A percentile compares a stretch with the other conserved stretches of the same genome.
These are phyloP conservation scores for Microdochium paspali DNA, from an alignment of 2,329 filamentous ascomycete genomes.

Conservation along the genomic window DNA sequence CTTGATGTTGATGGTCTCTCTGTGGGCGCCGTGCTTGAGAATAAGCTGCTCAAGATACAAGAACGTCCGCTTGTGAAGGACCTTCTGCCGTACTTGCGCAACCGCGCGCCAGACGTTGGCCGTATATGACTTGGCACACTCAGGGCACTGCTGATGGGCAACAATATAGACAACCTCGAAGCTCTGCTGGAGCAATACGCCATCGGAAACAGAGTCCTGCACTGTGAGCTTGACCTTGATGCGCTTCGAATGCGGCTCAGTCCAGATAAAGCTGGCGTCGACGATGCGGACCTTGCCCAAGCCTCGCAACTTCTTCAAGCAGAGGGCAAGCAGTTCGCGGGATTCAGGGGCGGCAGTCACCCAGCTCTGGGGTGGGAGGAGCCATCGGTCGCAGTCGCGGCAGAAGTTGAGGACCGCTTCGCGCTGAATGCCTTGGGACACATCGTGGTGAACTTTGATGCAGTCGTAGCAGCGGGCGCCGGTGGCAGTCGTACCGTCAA, in stretches of 20 bases:
- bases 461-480: slow-evolving; percentile 94
- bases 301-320: slow-evolving; percentile 78
- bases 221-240: slow-evolving; percentile 94
- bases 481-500: slow-evolving; percentile 79
- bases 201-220: slow-evolving; percentile 58
- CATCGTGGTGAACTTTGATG: slow-evolving; percentile 88
- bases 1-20: slow-evolving; percentile 95
- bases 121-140: slow-evolving; percentile 92
- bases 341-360: slow-evolving; percentile 78
- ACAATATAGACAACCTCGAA: slow-evolving; percentile 94
- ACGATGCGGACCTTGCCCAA: slow-evolving; percentile 87
- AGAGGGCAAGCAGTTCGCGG: slow-evolving; percentile 84
- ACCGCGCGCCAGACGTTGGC: slow-evolving; percentile 91
- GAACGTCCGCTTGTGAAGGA: slow-evolving; percentile 79
- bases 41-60: slow-evolving; percentile 82
- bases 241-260: slow-evolving; percentile 87
- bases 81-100: slow-evolving; percentile 94
- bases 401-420: slow-evolving; percentile 88
- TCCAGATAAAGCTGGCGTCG: slow-evolving; percentile 96
- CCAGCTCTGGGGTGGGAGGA: slow-evolving; percentile 80
- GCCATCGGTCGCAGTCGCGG: slow-evolving; percentile 89
- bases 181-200: slow-evolving; percentile 72
- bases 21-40: slow-evolving; percentile 84
- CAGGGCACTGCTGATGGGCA: slow-evolving; percentile 85
- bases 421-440: slow-evolving; percentile 81